Conservation (phyloP, 495 filamentous ascomycete species). For the Aspergillus taichungensis region DNA sequence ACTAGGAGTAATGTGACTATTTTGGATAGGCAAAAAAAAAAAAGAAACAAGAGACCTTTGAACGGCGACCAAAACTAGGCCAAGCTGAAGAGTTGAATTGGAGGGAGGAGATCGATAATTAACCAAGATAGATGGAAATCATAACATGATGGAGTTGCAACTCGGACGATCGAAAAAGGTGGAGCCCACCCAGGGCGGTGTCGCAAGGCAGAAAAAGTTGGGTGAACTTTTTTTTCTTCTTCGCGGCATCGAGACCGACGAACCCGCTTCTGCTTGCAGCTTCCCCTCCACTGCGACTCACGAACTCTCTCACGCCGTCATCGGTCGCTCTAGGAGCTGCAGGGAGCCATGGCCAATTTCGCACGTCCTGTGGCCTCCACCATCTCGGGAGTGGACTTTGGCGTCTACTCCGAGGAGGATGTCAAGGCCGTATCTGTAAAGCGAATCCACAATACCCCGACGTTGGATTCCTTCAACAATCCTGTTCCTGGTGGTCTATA, state of each 20-base stretch:
- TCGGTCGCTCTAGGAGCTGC: constrained; percentile 37
- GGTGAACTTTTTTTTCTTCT: constrained; percentile 11
- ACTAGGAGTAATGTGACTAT: background rate
- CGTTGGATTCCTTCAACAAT: constrained; percentile 81
- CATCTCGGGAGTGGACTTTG: constrained; percentile 85
- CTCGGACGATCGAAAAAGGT: background rate
- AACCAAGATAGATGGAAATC: background rate
- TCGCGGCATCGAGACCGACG: constrained; percentile 14
- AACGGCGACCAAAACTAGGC: background rate
- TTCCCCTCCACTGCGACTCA: background rate
- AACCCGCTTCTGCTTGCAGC: constrained; percentile 12
- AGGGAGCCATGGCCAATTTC: constrained; percentile 58
- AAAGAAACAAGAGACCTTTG: background rate
- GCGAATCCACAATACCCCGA: constrained; percentile 78
- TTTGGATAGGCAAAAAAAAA: background rate
- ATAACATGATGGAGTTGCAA: constrained; percentile 2
- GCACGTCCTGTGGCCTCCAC: constrained; percentile 79
- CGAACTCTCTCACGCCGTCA: constrained; percentile 27
- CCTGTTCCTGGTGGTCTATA: constrained; percentile 84
- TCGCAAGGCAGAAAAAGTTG: constrained; percentile 18
- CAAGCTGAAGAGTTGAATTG: background rate
- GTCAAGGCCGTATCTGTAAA: constrained; percentile 86
- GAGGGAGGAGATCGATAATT: background rate
- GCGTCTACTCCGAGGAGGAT: constrained; percentile 67
- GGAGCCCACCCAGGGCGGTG: constrained; percentile 8